Base-by-base conservation (phyloP, 768 basidiomycete species). In the Suillus americanus region DNA sequence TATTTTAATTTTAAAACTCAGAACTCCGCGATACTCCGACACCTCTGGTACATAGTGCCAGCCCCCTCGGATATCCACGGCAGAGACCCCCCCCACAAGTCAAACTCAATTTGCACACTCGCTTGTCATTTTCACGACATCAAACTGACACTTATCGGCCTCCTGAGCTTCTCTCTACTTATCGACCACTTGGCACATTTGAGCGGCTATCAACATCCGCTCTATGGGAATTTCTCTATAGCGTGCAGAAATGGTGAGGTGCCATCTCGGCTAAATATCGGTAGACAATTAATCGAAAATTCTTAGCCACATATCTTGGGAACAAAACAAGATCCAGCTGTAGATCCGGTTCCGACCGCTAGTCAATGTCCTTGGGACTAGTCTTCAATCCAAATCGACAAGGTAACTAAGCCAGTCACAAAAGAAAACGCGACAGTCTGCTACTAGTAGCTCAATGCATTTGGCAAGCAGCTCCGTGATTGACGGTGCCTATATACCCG, bases 11-110 rank as follows among this genome's bases (percentile, higher is more conserved):
- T 77, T 73, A 0, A 67, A 38, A 60, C 75, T 61, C 75, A 64
- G 75, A 43, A 59, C 75, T 72, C 75, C 69, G 75, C 75, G 75
- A 76, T 30, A 9, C 63, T 62, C 56, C 46, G 62, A n/a, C n/a
- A n/a, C n/a, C n/a, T n/a, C n/a, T n/a, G n/a, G n/a, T n/a, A n/a
- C n/a, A n/a, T n/a, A n/a, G n/a, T n/a, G n/a, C n/a, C n/a, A n/a
- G n/a, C n/a, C n/a, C n/a, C 65, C 65, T 59, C 55, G 63, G 62
- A 64, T 60, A 54, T 63, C 48, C 55, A 51, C 62, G 62, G 62
- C 70, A 73, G 71, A 72, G 70, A 43, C 35, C 35, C n/a, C n/a
- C 30, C 30, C 30, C 30, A 30, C 30, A 33, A 33, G 33, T 33
- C 33, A 33, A 33, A 33, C 33, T 33, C 33, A 33, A 33, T 5